phyloP scores from a whole-genome alignment of 139 green algal genomes.

The Auxenochlorella pyrenoidosa region DNA sequence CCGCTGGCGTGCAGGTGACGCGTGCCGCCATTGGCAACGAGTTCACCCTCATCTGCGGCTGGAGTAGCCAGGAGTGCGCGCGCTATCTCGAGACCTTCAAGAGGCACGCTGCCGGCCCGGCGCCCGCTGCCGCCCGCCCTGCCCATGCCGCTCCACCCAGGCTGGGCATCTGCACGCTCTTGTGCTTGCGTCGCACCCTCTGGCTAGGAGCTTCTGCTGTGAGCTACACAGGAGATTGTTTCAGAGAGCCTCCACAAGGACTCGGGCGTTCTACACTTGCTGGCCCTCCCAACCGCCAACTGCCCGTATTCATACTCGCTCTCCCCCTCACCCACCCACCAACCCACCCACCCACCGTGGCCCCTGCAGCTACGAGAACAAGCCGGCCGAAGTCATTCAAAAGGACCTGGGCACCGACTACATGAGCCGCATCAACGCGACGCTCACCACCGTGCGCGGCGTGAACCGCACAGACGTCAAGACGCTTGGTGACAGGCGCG shows the following conservation, averaged over 20 bases:
- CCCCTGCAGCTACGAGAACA: constrained; percentile 83
- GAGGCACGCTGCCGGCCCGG: not conserved
- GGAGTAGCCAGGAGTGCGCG: constrained; percentile 86
- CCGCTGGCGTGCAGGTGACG: constrained; percentile 65
- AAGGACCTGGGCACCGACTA: constrained; percentile 77
- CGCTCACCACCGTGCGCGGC: constrained; percentile 76
- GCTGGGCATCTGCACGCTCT: not conserved
- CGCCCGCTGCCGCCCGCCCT: no score
- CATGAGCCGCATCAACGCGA: constrained; percentile 69
- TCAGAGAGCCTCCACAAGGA: no score
- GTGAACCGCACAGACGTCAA: constrained; percentile 86
- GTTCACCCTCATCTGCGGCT: constrained; percentile 91
- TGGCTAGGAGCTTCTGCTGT: not conserved
- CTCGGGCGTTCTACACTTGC: no score
- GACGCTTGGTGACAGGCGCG: constrained; percentile 67
- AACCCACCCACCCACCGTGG: not conserved
- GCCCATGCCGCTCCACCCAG: not conserved
- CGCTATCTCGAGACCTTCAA: constrained; percentile 96
- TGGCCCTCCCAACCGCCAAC: not conserved
- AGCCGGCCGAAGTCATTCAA: constrained; percentile 85
- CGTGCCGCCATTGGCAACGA: constrained; percentile 80
- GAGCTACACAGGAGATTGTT: no score
- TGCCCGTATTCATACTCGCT: no score
- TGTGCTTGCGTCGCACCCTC: not conserved
- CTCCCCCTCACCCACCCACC: not conserved